Percentiles rank a stretch among this genome's conserved stretches.
These are phyloP conservation scores for Leishmania tarentolae DNA, from an alignment of 208 protist genomes.

Conservation along the genomic window DNA sequence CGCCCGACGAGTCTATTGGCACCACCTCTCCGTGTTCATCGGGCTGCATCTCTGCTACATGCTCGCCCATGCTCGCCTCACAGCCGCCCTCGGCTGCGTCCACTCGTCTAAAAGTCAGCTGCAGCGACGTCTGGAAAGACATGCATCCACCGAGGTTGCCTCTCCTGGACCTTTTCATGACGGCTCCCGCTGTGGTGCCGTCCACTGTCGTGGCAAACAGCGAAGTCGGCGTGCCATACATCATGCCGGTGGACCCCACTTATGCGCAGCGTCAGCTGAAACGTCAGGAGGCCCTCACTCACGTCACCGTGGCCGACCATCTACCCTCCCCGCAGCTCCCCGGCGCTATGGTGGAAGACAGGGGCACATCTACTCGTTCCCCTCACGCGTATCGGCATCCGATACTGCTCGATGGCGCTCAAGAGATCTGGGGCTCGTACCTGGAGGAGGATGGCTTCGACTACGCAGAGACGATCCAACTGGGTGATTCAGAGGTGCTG, in stretches of 20 bases:
- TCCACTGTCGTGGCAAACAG: constrained; percentile 18
- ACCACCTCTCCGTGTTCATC: constrained; percentile 29
- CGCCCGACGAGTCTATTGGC: constrained; percentile 27
- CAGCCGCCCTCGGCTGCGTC: not conserved
- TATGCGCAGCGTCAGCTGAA: constrained; percentile 22
- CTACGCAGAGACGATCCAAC: constrained; percentile 14
- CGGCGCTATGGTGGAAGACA: not conserved
- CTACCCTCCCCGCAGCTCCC: constrained; percentile 26
- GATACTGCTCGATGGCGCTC: constrained; percentile 12
- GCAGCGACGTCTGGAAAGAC: constrained; percentile 13
- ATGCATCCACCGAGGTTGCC: constrained; percentile 24
- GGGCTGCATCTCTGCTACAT: constrained; percentile 15
- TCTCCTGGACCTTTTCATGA: constrained; percentile 34
- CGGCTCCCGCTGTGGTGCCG: constrained; percentile 25
- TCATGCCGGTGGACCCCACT: constrained; percentile 28
- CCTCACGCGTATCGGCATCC: constrained; percentile 5
- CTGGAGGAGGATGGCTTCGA: constrained; percentile 16
- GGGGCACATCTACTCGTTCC: not conserved
- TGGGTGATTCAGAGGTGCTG: constrained; percentile 12
- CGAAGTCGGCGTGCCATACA: constrained; percentile 24
- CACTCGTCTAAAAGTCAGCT: not conserved
- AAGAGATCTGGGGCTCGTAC: constrained; percentile 21
- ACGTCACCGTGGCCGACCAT: not conserved
- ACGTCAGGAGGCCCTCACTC: constrained; percentile 16
- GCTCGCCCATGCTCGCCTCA: constrained; percentile 1